Evolutionary conservation across 169 alveolate genomes (phyloP), one percentile per base, ranked within the genome.

Genomic region (Plasmodium malariae): DNA sequence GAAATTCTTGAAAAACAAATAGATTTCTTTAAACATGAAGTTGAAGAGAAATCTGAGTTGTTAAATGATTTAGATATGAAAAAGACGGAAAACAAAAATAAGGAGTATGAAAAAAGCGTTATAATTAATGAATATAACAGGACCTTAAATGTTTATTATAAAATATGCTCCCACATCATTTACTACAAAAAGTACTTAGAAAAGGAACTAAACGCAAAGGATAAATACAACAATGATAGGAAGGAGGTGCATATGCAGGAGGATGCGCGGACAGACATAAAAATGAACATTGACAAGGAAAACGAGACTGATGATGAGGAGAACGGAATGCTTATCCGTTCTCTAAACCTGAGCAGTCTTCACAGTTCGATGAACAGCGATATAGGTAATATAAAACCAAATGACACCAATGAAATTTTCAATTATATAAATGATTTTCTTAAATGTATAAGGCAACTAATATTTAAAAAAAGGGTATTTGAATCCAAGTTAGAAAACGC

Each of bases 401-500:
- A 40, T 59, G 71, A 80, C 49, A 67, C 72, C 6, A 67, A 32
- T 34, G 73, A 80, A 80, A 68, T 80, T 17, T 49, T 73, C 7
- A 68, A 71, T 24, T 80, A 80, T 36, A 55, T 80, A 28, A 80
- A 57, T 45, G 90, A 80, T 26, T 80, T 80, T 54, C 43, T 80
- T 28, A 80, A 67, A 19, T 67, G 90, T 59, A 83, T 80, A 45
- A 17, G 90, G 11, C 28, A 67, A 3, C 40, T 80, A 54, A 67
- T 80, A 36, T 80, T 67, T 21, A 80, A 67, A 40, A 80, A 80
- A 54, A 67, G 90, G 32, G 54, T 80, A 19, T 80, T 67, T 71
- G 73, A 63, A 43, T 67, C 90, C 0, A 80, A 80, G 30, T 48
- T 80, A 55, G 90, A 80, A 67, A 80, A 37, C 17, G 83, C 80